A percentile compares a stretch with the other conserved stretches of the same genome.
phyloP scores from a whole-genome alignment of 2,329 filamentous ascomycete species.

The Stenocarpella maydis region DNA sequence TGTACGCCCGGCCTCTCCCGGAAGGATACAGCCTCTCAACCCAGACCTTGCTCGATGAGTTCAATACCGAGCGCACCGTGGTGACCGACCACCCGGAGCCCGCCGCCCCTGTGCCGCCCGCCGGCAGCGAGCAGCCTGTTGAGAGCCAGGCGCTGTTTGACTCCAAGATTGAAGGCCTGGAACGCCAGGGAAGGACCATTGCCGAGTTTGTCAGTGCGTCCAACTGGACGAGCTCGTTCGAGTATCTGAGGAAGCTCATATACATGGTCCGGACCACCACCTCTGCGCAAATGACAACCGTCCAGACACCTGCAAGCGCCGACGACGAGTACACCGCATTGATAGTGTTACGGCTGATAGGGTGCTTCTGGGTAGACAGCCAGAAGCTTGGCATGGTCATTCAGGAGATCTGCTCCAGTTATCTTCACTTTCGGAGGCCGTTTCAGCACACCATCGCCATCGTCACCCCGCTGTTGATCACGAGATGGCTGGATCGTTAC shows the following conservation, averaged over 20 bases:
- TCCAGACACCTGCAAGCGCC: constrained; percentile 48
- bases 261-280: constrained; percentile 58
- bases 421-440: constrained; percentile 70
- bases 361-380: constrained; percentile 71
- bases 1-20: constrained; percentile 65
- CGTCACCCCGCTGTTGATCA: constrained; percentile 69
- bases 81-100: constrained; percentile 43
- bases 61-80: constrained; percentile 48
- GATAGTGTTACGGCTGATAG: constrained; percentile 65
- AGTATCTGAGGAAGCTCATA: constrained; percentile 63
- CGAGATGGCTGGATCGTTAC: constrained; percentile 71
- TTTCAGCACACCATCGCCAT: constrained; percentile 71
- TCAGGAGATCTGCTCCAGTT: constrained; percentile 72
- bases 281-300: constrained; percentile 49
- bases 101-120: constrained; percentile 37
- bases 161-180: constrained; percentile 55
- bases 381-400: constrained; percentile 68
- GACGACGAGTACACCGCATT: constrained; percentile 63
- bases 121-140: constrained; percentile 45
- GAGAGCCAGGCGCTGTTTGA: constrained; percentile 46
- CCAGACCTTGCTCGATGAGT: constrained; percentile 64
- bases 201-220: constrained; percentile 72
- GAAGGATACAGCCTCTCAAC: constrained; percentile 65
- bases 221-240: constrained; percentile 68
- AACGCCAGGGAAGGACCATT: constrained; percentile 62